These are phyloP conservation scores for Epichloe typhina DNA, from an alignment of 2,329 filamentous ascomycete genomes.

Conservation along the genomic window DNA sequence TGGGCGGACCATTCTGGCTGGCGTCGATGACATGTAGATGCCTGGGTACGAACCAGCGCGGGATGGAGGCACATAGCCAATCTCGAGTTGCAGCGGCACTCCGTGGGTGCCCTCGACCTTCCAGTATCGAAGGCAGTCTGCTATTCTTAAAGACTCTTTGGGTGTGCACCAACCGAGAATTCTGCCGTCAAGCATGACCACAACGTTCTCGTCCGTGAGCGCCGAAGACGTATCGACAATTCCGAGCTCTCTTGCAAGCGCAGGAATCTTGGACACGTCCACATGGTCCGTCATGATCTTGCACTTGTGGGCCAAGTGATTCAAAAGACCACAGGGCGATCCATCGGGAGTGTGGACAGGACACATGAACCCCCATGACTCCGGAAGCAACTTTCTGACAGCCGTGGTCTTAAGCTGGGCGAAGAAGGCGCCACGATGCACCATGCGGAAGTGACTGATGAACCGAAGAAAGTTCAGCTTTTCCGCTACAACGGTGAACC, in stretches of 20 bases:
- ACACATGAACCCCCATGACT: conserved; percentile 96
- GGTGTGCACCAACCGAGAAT: conserved; percentile 86
- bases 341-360: conserved; percentile 97
- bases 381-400: conserved; percentile 85
- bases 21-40: conserved; percentile 80
- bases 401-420: conserved; percentile 95
- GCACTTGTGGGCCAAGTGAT: conserved; percentile 93
- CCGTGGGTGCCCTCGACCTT: conserved; percentile 79
- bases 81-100: conserved; percentile 74
- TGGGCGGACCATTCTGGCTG: conserved; percentile 77
- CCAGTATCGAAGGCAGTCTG: conserved; percentile 83
- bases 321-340: conserved; percentile 83
- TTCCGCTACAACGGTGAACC: conserved; percentile 92
- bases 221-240: conserved; percentile 64
- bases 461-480: conserved; percentile 99
- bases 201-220: conserved; percentile 69
- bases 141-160: conserved; percentile 66
- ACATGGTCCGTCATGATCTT: conserved; percentile 65
- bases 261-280: conserved; percentile 62
- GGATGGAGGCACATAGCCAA: conserved; percentile 81
- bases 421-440: conserved; percentile 97
- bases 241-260: conserved; percentile 66
- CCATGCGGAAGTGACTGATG: conserved; percentile 98
- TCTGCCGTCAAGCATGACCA: conserved; percentile 79
- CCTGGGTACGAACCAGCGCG: conserved; percentile 91